phyloP scores from a whole-genome alignment of 2,329 filamentous ascomycete species.

The Neodidymelliopsis sp. region DNA sequence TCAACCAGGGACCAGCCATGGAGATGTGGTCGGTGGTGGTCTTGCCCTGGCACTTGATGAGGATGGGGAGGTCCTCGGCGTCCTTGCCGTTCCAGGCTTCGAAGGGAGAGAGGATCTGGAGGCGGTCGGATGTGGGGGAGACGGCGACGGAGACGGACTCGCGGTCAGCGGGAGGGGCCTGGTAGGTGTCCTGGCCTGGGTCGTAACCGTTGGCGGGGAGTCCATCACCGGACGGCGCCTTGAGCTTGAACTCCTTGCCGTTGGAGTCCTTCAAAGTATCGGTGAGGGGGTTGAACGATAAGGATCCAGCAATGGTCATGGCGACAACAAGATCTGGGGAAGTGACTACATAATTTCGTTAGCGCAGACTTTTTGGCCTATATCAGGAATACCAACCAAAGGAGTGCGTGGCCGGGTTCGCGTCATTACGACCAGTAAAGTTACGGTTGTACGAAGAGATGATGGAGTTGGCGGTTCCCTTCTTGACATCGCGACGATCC shows the following conservation, averaged over 20 bases:
- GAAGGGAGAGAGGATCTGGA: constrained; percentile 91
- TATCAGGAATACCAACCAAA: too few species aligned
- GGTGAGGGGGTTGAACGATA: constrained; percentile 94
- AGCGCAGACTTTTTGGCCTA: too few species aligned
- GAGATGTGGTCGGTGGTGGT: constrained; percentile 98
- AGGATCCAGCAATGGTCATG: constrained; percentile 80
- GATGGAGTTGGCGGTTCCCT: constrained; percentile 95
- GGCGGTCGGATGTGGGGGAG: constrained; percentile 87
- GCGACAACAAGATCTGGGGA: constrained; percentile 91
- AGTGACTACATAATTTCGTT: too few species aligned
- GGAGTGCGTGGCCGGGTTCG: constrained; percentile 92
- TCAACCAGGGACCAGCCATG: constrained; percentile 96
- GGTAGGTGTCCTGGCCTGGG: constrained; percentile 91
- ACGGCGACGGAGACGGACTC: constrained; percentile 77
- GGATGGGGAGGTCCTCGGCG: constrained; percentile 79
- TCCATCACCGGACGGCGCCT: constrained; percentile 79
- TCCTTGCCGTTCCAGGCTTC: constrained; percentile 91
- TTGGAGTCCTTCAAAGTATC: constrained; percentile 94
- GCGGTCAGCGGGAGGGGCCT: constrained; percentile 87
- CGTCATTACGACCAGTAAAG: constrained; percentile 97
- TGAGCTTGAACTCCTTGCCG: constrained; percentile 93
- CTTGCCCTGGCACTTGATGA: constrained; percentile 97
- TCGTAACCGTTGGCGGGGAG: constrained; percentile 87
- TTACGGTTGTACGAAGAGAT: constrained; percentile 99
- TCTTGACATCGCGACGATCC: constrained; percentile 92